Conservation (phyloP, 768 basidiomycete genomes). For the Flagelloscypha sp. region DNA sequence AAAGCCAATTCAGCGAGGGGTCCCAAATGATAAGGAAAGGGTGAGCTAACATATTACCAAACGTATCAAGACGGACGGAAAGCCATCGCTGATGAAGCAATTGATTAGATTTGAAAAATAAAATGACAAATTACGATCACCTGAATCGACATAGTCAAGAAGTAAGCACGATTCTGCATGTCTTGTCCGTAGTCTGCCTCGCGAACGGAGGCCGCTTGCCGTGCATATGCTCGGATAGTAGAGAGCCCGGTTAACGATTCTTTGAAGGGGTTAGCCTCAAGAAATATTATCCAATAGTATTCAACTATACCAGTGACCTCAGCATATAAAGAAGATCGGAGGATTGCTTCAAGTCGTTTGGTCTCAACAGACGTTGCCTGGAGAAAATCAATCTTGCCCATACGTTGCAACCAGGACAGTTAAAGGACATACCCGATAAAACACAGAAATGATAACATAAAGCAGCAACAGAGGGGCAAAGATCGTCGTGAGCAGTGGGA, state of each 20-base stretch:
- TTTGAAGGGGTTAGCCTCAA: conserved; percentile 14
- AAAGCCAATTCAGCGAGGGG: conserved; percentile 61
- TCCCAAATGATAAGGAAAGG: conserved; percentile 74
- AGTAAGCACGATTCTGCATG: conserved; percentile 54
- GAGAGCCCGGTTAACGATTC: conserved; percentile 58
- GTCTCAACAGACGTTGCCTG: conserved; percentile 56
- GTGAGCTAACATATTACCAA: conserved; percentile 65
- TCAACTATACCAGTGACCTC: conserved; percentile 45
- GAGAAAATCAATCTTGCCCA: too few relatives aligned
- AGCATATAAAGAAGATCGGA: conserved; percentile 50
- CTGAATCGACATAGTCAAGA: conserved; percentile 61
- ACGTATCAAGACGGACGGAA: conserved; percentile 52
- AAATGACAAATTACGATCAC: conserved; percentile 36
- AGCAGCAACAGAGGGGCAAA: conserved; percentile 45
- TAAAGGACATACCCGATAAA: conserved; percentile 53
- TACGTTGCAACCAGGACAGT: too few relatives aligned
- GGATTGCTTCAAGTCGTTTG: conserved; percentile 55
- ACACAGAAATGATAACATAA: conserved; percentile 46
- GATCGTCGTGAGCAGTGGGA: conserved; percentile 58
- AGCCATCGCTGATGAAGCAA: conserved; percentile 59
- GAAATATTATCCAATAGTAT: neutral
- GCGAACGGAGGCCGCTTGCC: conserved; percentile 33
- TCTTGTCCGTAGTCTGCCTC: conserved; percentile 47
- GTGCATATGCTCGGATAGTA: conserved; percentile 52
- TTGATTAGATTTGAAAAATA: conserved; percentile 32